Conservation (phyloP, 495 filamentous ascomycete species). For the Penicillium longicatenatum region DNA sequence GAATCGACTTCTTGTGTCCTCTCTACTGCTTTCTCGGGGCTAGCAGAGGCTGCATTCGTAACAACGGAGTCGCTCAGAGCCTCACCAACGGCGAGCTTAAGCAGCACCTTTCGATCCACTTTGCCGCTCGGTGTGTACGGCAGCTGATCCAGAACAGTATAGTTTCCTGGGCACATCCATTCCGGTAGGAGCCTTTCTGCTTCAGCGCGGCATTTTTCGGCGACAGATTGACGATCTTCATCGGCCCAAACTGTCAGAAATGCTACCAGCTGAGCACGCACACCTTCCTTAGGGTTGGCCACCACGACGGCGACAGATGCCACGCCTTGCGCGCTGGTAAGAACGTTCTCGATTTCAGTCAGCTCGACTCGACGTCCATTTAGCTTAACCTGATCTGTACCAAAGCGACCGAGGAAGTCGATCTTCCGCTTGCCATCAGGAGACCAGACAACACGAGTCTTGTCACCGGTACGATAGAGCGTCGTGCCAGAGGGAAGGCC, state of each 20-base stretch:
- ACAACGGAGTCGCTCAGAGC: not conserved
- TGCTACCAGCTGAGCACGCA: conserved; percentile 27
- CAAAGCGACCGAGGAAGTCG: conserved; percentile 67
- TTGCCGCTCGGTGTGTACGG: not conserved
- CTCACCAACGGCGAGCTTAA: not conserved
- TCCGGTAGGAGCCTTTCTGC: not conserved
- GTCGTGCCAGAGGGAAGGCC: conserved; percentile 63
- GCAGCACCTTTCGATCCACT: not conserved
- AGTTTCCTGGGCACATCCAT: not conserved
- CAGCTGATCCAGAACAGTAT: not conserved
- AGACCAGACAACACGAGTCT: conserved; percentile 55
- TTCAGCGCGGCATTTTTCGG: not conserved
- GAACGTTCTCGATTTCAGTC: conserved; percentile 70
- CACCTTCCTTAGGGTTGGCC: conserved; percentile 16
- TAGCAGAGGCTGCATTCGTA: not conserved
- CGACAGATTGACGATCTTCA: not conserved
- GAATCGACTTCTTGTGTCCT: not conserved
- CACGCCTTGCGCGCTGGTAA: conserved; percentile 20
- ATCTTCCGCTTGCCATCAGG: conserved; percentile 39
- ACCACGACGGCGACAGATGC: conserved; percentile 24
- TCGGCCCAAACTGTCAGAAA: conserved; percentile 11
- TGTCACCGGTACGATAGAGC: conserved; percentile 76
- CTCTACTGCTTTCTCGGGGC: not conserved
- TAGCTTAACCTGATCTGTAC: conserved; percentile 86
- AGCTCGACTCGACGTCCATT: conserved; percentile 89